A percentile compares a stretch with the other conserved stretches of the same genome.
Evolutionary conservation across 2,329 filamentous ascomycete genomes (phyloP).

Genomic region (Epichloe aotearoae): DNA sequence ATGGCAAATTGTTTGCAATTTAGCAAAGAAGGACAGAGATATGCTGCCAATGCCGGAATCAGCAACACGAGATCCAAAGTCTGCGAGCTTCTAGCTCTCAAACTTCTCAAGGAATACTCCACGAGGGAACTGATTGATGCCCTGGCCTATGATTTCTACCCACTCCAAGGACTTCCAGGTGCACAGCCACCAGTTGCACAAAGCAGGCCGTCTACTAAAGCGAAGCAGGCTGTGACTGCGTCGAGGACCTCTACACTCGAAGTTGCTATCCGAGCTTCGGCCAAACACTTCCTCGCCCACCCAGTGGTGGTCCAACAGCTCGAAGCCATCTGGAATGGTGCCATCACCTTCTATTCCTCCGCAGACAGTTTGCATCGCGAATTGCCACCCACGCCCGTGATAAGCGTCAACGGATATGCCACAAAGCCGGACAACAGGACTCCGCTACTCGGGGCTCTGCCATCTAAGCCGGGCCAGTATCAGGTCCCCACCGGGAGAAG

Average conservation of each 20-base stretch:
- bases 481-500: conserved; percentile 41
- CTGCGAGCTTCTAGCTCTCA: conserved; percentile 81
- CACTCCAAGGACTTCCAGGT: conserved; percentile 63
- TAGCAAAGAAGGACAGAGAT: conserved; percentile 68
- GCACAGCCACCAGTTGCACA: conserved; percentile 22
- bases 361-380: conserved; percentile 71
- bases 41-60: conserved; percentile 72
- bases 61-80: conserved; percentile 77
- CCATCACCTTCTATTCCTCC: conserved; percentile 84
- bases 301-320: conserved; percentile 86
- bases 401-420: conserved; percentile 13
- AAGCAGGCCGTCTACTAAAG: conserved; percentile 22
- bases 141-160: conserved; percentile 88
- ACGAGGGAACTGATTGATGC: conserved; percentile 88
- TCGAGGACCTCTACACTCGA: conserved; percentile 82
- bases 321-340: conserved; percentile 95
- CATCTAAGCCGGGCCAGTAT: conserved; percentile 18
- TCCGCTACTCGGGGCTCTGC: conserved; percentile 32
- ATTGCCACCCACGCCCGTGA: conserved; percentile 13
- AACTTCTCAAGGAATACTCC: conserved; percentile 77
- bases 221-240: conserved; percentile 39
- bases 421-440: conserved; percentile 32
- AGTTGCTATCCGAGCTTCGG: conserved; percentile 82
- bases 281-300: conserved; percentile 85
- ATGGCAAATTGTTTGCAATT: conserved; percentile 94